Evolutionary conservation across 371 early-diverging fungal species (phyloP), one percentile per base, ranked within the genome.

Genomic region (Caulochytrium protostelioides): DNA sequence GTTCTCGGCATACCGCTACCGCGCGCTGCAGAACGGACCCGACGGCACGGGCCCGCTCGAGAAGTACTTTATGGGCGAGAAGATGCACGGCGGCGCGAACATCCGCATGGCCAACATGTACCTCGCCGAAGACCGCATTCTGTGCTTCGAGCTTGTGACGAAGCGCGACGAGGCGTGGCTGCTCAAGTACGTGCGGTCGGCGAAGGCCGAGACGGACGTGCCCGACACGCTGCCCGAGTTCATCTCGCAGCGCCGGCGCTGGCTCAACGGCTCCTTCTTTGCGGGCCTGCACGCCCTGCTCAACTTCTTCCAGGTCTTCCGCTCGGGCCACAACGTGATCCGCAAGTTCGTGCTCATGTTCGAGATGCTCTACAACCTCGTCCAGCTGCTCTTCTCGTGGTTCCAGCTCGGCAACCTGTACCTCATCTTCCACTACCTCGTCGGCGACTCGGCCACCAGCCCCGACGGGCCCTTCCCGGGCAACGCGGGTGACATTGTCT

Each of bases 251-350:
- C 72, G 89, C 42, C 72, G 89, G 37, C 70, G 91, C 28, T 90
- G 90, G 90, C 55, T 90, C 30, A 90, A 90, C 50, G 90, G 91
- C 15, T 82, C 83, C 3, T 83, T 83, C 69, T 90, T 90, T 69
- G 90, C 91, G 3, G 74, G 74, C 13, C 64, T 89, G 27, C 83
- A 87, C 49, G 73, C 86, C 3, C 38, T 82, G 25, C 65, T 59
- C 9, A 76, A 87, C 47, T 83, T 72, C 62, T 58, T 59, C 32
- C 63, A 74, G 37, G 72, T 90, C 42, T 71, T 72, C 54, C 47
- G 72, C 20, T 71, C 77, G 2, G 55, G 59, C 9, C 80, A 78
- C 39, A 55, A 58, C n/a, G 35, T 53, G 7, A 33, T 53, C 4
- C 67, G 77, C 34, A 78, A 83, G 52, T 23, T 73, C 22, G 42